Evolutionary conservation across 345 rosid species (phyloP).

Genomic region (Clarkia xantiana): DNA sequence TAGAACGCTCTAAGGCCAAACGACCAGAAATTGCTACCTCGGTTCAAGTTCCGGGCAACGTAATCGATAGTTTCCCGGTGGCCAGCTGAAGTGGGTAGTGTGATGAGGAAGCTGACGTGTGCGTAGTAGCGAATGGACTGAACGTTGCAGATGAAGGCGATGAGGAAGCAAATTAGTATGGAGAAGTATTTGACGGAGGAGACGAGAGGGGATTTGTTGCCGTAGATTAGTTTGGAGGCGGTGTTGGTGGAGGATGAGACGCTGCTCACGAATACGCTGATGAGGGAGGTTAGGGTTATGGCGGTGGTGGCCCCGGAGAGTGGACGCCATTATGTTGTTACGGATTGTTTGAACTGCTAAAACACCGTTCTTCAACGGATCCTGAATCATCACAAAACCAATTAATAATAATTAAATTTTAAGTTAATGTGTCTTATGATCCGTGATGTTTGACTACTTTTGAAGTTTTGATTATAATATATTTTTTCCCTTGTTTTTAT

Average conservation of each 20-base stretch:
- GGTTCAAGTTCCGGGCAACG: constrained; percentile 62
- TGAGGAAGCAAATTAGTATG: constrained; percentile 68
- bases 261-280: constrained; percentile 73
- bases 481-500: too few species aligned
- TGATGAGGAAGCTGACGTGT: constrained; percentile 67
- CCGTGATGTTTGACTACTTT: too few species aligned
- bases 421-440: too few species aligned
- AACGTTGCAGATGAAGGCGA: constrained; percentile 84
- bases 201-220: constrained; percentile 37
- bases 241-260: constrained; percentile 30
- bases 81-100: constrained; percentile 46
- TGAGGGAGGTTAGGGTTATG: constrained; percentile 78
- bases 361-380: constrained; percentile 77
- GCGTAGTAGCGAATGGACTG: constrained; percentile 88
- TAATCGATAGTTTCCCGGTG: constrained; percentile 48
- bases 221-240: constrained; percentile 35
- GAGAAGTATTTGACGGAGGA: constrained; percentile 74
- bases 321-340: constrained; percentile 96
- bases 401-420: too few species aligned
- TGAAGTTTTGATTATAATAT: too few species aligned
- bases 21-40: constrained; percentile 90
- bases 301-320: constrained; percentile 83
- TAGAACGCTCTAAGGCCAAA: constrained; percentile 80
- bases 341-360: constrained; percentile 82
- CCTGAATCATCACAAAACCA: too few species aligned